These are phyloP conservation scores for Fusarium sp. DNA, from an alignment of 2,329 filamentous ascomycete genomes.

Conservation along the genomic window DNA sequence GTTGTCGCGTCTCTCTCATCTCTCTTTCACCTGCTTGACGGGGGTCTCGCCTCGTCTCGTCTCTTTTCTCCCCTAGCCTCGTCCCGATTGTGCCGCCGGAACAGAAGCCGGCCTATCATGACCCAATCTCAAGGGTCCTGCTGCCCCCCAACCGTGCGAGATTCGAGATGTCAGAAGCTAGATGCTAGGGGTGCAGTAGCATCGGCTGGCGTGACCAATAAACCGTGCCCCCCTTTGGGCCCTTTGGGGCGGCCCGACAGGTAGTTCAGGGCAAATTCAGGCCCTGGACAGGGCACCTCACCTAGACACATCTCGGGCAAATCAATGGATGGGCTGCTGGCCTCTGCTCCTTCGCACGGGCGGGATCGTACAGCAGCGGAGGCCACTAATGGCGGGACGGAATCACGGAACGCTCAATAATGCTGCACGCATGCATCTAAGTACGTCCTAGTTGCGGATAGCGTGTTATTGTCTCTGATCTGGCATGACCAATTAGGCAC, in stretches of 20 bases:
- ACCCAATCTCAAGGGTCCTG: conserved; percentile 2
- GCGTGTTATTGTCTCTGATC: conserved; percentile 9
- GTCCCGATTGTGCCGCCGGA: conserved; percentile 34
- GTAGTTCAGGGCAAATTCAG: conserved; percentile 5
- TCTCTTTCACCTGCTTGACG: conserved; percentile 11
- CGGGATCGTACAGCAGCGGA: conserved; percentile 37
- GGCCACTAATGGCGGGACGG: conserved; percentile 41
- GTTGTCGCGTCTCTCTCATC: not conserved
- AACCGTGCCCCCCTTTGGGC: conserved; percentile 31
- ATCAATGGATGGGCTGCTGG: not conserved
- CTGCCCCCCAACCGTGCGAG: conserved; percentile 41
- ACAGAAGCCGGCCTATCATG: conserved; percentile 26
- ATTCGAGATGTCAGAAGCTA: not conserved
- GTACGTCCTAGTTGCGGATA: not conserved
- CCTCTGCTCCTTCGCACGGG: conserved; percentile 33
- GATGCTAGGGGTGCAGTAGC: conserved; percentile 16
- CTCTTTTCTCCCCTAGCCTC: conserved; percentile 18
- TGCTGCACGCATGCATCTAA: conserved; percentile 3
- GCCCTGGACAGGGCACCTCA: too few relatives aligned
- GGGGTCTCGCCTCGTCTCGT: conserved; percentile 23
- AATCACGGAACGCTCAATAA: conserved; percentile 33
- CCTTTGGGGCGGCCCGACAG: conserved; percentile 18
- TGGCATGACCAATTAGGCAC: conserved; percentile 7
- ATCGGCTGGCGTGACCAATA: conserved; percentile 27
- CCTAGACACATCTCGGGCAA: not conserved